phyloP scores from a whole-genome alignment of 371 early-diverging fungal species.

The Mycotypha africana region DNA sequence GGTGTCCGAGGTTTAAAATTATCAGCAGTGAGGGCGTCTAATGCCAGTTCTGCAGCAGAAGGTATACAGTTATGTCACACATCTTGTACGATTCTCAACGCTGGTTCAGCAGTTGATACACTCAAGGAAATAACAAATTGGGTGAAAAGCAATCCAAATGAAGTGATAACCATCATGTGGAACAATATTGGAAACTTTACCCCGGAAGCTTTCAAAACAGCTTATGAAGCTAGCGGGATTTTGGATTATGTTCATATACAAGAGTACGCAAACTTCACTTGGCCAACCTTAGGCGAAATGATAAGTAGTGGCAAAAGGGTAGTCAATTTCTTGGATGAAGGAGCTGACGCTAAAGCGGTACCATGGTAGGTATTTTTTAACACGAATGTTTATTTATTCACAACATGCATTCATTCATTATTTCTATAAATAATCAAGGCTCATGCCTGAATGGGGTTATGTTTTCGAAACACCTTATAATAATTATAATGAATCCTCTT shows the following conservation, averaged over 20 bases:
- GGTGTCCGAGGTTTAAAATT: slow-evolving; percentile 72
- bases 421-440: no score
- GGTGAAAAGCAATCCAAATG: slow-evolving; percentile 53
- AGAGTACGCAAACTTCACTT: slow-evolving; percentile 26
- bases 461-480: slow-evolving; percentile 57
- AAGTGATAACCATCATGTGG: slow-evolving; percentile 70
- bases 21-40: slow-evolving; percentile 46
- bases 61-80: slow-evolving; percentile 67
- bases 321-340: slow-evolving; percentile 58
- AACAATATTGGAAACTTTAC: slow-evolving; percentile 54
- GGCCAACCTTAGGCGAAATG: slow-evolving; percentile 69
- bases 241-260: slow-evolving; percentile 48
- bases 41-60: slow-evolving; percentile 15
- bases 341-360: slow-evolving; percentile 39
- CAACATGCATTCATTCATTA: no score
- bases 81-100: slow-evolving; percentile 54
- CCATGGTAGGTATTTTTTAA: slow-evolving; percentile 70
- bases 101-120: slow-evolving; percentile 43
- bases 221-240: slow-evolving; percentile 57
- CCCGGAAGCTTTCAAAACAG: slow-evolving; percentile 41
- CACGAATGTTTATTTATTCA: no score
- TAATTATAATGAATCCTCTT: slow-evolving; percentile 32
- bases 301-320: slow-evolving; percentile 60
- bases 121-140: slow-evolving; percentile 47
- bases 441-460: slow-evolving; percentile 48